A percentile compares a stretch with the other conserved stretches of the same genome.
These are phyloP conservation scores for Phaeosphaeria sp. DNA, from an alignment of 2,329 filamentous ascomycete species.

Conservation along the genomic window DNA sequence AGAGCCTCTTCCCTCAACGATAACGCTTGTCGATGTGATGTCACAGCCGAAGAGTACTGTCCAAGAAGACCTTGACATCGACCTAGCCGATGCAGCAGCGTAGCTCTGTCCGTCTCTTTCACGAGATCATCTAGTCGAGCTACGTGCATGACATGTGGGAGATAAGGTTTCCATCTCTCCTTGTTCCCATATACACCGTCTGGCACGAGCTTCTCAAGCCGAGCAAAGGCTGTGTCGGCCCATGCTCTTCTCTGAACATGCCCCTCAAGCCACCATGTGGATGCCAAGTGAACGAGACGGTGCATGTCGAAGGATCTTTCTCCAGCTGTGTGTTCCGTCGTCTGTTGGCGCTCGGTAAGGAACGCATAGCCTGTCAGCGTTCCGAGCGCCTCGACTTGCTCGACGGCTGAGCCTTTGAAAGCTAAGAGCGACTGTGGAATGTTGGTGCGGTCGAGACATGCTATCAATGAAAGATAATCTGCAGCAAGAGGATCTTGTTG, in stretches of 20 bases:
- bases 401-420: conserved; percentile 16
- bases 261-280: conserved; percentile 38
- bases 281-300: conserved; percentile 44
- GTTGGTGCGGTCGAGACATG: conserved; percentile 10
- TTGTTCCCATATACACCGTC: neutral
- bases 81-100: neutral
- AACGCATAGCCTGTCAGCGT: conserved; percentile 44
- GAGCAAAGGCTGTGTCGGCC: conserved; percentile 5
- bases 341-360: conserved; percentile 24
- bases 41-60: neutral
- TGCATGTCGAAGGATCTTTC: conserved; percentile 36
- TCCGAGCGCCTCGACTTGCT: conserved; percentile 39
- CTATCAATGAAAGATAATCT: conserved; percentile 46
- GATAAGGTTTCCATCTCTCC: neutral
- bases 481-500: conserved; percentile 36
- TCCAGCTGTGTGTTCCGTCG: conserved; percentile 3
- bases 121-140: neutral
- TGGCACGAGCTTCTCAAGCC: neutral
- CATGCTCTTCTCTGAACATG: conserved; percentile 18
- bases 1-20: neutral
- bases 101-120: neutral
- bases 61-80: neutral
- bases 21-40: neutral
- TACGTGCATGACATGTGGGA: neutral
- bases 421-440: conserved; percentile 47